phyloP scores from a whole-genome alignment of 2,329 filamentous ascomycete genomes.

The Penicillium nordicum region DNA sequence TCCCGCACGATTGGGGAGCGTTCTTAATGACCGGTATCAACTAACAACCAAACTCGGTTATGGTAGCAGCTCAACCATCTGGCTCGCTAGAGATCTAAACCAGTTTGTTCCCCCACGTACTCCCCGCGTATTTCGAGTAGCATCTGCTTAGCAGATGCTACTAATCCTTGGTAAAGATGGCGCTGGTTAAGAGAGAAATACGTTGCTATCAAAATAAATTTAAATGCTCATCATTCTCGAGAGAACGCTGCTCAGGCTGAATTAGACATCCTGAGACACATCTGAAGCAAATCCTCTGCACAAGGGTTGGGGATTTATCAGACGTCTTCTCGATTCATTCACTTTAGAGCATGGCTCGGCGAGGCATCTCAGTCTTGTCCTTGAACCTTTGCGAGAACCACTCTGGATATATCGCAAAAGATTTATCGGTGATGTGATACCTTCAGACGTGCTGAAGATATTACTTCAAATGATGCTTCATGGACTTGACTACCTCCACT shows the following conservation, averaged over 20 bases:
- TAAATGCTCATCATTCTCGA: background rate
- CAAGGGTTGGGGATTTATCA: background rate
- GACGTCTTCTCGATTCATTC: background rate
- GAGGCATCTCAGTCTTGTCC: background rate
- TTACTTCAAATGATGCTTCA: slow-evolving; percentile 35
- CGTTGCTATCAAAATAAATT: background rate
- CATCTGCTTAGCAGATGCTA: no score
- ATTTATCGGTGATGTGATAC: background rate
- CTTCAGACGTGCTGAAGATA: slow-evolving; percentile 30
- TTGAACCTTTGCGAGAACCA: background rate
- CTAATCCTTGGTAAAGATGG: background rate
- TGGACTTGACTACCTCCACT: slow-evolving; percentile 44
- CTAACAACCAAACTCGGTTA: background rate
- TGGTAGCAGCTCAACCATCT: background rate
- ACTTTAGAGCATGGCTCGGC: background rate
- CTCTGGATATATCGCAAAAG: background rate
- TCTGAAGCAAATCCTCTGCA: background rate
- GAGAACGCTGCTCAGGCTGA: background rate
- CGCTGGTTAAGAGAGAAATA: background rate
- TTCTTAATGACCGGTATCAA: background rate
- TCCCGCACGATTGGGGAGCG: background rate
- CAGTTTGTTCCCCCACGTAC: background rate
- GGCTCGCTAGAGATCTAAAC: background rate
- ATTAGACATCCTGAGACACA: background rate
- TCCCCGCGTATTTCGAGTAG: background rate